Evolutionary conservation across 129 eudicot species (phyloP).

Genomic region (Flaveria brownii): DNA sequence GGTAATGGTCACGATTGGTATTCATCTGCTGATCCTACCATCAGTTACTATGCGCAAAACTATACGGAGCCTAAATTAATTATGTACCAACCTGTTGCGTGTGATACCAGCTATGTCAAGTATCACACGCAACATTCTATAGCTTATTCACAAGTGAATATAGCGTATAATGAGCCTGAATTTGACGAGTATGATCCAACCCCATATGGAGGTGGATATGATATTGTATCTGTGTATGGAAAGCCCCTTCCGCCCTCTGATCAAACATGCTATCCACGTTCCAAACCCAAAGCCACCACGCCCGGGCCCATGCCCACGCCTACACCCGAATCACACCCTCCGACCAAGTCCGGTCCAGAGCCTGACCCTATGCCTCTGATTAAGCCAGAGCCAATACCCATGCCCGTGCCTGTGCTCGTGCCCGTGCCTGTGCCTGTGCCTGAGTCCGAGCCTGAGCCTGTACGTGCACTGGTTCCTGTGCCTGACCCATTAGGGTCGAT

Average conservation of each 20-base stretch:
- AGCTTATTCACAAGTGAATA: conserved; percentile 35
- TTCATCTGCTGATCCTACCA: conserved; percentile 9
- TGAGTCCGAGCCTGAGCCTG: not conserved
- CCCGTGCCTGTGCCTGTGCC: not conserved
- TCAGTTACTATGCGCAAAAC: conserved; percentile 35
- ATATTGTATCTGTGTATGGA: conserved; percentile 52
- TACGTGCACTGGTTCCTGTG: conserved; percentile 4
- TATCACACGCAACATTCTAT: conserved; percentile 40
- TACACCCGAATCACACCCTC: not conserved
- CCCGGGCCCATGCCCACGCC: not conserved
- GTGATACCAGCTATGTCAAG: conserved; percentile 31
- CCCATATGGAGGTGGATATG: conserved; percentile 86
- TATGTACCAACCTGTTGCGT: conserved; percentile 40
- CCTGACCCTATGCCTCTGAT: not conserved
- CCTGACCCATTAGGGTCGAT: conserved; percentile 19
- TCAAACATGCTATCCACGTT: conserved; percentile 64
- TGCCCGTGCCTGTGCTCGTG: not conserved
- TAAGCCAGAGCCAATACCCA: not conserved
- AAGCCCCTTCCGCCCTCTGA: conserved; percentile 83
- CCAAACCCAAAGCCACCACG: conserved; percentile 22
- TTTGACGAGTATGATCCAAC: conserved; percentile 76
- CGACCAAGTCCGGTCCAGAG: not conserved
- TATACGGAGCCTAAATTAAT: conserved; percentile 40
- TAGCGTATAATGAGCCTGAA: conserved; percentile 42
- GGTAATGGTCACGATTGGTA: conserved; percentile 7